Conservation (phyloP, 1,139 yeast species). For the Sugiyamaella castrensis region DNA sequence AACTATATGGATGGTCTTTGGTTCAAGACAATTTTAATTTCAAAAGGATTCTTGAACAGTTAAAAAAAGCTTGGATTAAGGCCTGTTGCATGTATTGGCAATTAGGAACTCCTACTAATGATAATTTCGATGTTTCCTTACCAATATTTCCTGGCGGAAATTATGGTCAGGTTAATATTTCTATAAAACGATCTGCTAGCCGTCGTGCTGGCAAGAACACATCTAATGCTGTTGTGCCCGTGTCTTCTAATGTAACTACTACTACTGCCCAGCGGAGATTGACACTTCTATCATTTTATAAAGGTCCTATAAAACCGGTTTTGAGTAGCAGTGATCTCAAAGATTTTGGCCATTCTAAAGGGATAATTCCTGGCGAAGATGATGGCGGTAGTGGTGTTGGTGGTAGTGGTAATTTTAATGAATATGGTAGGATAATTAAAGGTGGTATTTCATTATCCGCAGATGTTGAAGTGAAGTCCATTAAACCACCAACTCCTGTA, state of each 20-base stretch:
- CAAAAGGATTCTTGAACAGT: conserved; percentile 35
- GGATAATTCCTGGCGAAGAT: conserved; percentile 1
- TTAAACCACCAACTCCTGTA: conserved; percentile 25
- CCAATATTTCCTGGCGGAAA: conserved; percentile 32
- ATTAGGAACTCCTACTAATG: conserved; percentile 21
- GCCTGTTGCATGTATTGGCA: conserved; percentile 38
- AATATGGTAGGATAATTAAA: conserved; percentile 30
- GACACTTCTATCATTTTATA: conserved; percentile 32
- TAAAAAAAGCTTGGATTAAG: conserved; percentile 39
- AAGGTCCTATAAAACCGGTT: conserved; percentile 32
- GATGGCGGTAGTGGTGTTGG: conserved; percentile 1
- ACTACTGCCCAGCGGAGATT: conserved; percentile 27
- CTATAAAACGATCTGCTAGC: neutral
- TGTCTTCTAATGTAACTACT: conserved; percentile 6
- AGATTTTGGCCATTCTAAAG: neutral
- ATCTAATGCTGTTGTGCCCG: neutral
- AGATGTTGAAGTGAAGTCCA: conserved; percentile 31
- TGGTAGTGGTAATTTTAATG: neutral
- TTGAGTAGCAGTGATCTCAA: conserved; percentile 20
- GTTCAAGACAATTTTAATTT: conserved; percentile 27
- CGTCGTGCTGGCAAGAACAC: too few species aligned
- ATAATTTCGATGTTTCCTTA: conserved; percentile 20
- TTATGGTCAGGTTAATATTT: conserved; percentile 18
- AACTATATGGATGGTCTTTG: conserved; percentile 31
- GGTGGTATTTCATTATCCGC: conserved; percentile 35